Conservation (phyloP, 495 filamentous ascomycete species). For the Penicillium pancosmium region DNA sequence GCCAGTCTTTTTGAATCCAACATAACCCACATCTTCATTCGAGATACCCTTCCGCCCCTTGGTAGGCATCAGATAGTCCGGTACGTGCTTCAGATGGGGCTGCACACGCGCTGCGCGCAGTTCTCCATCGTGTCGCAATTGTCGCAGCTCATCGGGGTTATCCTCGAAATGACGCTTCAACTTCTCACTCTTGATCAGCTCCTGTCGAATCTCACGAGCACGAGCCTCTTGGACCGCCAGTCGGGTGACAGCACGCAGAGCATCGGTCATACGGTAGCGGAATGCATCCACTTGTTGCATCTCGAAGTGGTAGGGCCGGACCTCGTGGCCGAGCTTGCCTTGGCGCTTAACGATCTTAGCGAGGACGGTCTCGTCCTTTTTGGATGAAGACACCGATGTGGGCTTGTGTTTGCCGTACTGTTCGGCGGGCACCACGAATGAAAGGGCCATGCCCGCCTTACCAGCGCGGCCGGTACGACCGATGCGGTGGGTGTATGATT, state of each 20-base stretch:
- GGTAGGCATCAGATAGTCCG: constrained; percentile 86
- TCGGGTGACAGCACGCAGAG: constrained; percentile 76
- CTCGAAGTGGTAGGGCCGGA: constrained; percentile 91
- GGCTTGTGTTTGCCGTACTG: constrained; percentile 85
- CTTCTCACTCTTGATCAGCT: constrained; percentile 90
- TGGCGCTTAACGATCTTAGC: constrained; percentile 73
- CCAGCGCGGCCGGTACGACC: constrained; percentile 91
- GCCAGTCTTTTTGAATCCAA: constrained; percentile 68
- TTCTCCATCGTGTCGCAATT: constrained; percentile 90
- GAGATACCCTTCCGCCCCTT: constrained; percentile 71
- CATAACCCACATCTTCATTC: constrained; percentile 66
- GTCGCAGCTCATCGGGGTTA: constrained; percentile 84
- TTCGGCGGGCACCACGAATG: constrained; percentile 82
- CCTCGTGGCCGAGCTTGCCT: constrained; percentile 69
- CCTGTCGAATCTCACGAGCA: constrained; percentile 81
- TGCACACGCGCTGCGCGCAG: constrained; percentile 77
- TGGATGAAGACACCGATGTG: constrained; percentile 69
- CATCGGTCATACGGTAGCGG: constrained; percentile 92
- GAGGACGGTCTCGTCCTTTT: constrained; percentile 82
- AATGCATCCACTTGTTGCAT: constrained; percentile 92
- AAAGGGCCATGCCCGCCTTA: constrained; percentile 90
- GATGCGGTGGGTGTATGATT: constrained; percentile 93
- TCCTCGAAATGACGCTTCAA: constrained; percentile 95
- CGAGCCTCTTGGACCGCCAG: constrained; percentile 88
- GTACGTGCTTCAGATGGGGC: constrained; percentile 91